Conservation (phyloP, 1,139 yeast genomes). For the Geotrichum phurueaensis region DNA sequence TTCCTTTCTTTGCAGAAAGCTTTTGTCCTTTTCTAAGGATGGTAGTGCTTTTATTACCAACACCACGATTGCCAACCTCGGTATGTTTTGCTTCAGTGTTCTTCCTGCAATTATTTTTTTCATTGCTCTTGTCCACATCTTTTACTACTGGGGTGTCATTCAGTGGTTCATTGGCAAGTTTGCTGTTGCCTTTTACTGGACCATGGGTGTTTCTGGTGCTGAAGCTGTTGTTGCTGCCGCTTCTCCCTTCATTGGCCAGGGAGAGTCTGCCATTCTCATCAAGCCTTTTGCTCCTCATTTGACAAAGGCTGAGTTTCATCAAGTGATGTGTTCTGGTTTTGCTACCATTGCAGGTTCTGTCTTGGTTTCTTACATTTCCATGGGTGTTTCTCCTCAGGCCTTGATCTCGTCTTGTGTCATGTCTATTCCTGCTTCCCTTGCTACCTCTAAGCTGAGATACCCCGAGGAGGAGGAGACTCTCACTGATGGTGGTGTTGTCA, state of each 20-base stretch:
- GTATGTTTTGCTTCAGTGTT: conserved; percentile 50
- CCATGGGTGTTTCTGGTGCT: conserved; percentile 57
- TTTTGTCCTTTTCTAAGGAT: conserved; percentile 54
- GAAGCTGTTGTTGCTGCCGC: conserved; percentile 68
- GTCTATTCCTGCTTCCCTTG: conserved; percentile 65
- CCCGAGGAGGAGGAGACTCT: conserved; percentile 58
- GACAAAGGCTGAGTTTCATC: conserved; percentile 60
- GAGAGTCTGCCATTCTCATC: conserved; percentile 60
- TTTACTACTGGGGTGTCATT: conserved; percentile 54
- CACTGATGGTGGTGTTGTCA: conserved; percentile 46
- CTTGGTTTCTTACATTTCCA: conserved; percentile 57
- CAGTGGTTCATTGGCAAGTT: conserved; percentile 61
- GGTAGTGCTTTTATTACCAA: conserved; percentile 58
- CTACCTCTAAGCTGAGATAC: conserved; percentile 55
- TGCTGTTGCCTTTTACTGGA: conserved; percentile 57
- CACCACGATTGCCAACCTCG: conserved; percentile 5
- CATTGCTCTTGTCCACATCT: conserved; percentile 57
- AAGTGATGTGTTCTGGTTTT: conserved; percentile 61
- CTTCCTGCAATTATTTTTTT: conserved; percentile 61
- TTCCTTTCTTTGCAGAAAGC: conserved; percentile 53
- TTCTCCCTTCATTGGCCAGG: conserved; percentile 64
- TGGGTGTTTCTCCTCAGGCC: conserved; percentile 61
- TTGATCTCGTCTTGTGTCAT: conserved; percentile 62
- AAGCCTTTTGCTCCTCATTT: conserved; percentile 57
- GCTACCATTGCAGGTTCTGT: conserved; percentile 66